Evolutionary conservation across 148 eudicot species (phyloP).

Genomic region (Bassia scoparia): DNA sequence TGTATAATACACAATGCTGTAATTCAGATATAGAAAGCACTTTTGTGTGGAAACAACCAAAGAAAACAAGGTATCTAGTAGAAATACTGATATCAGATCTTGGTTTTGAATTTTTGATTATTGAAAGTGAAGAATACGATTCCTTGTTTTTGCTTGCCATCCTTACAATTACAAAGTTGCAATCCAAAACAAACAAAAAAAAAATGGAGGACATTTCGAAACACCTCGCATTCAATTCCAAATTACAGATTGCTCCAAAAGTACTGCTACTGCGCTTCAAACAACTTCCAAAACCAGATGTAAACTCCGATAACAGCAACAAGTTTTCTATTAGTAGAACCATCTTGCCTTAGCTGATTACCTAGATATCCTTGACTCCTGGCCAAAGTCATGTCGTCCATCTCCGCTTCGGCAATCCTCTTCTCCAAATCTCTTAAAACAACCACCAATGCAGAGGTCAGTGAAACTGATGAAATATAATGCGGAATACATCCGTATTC

Average conservation of each 20-base stretch:
- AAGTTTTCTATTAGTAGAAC: slow-evolving; percentile 48
- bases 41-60: too few relatives aligned
- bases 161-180: not conserved
- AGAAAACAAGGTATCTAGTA: not conserved
- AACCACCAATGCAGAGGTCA: slow-evolving; percentile 14
- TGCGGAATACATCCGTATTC: too few relatives aligned
- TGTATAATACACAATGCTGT: too few relatives aligned
- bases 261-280: slow-evolving; percentile 68
- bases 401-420: slow-evolving; percentile 89
- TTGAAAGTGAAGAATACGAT: not conserved
- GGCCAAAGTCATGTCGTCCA: slow-evolving; percentile 85
- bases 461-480: slow-evolving; percentile 7
- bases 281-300: slow-evolving; percentile 92
- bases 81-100: not conserved
- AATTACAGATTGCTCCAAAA: slow-evolving; percentile 41
- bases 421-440: slow-evolving; percentile 74
- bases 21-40: too few relatives aligned
- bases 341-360: slow-evolving; percentile 47
- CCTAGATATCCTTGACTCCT: slow-evolving; percentile 88
- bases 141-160: slow-evolving; percentile 1
- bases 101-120: not conserved
- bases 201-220: too few relatives aligned
- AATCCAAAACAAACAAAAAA: too few relatives aligned
- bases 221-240: not conserved
- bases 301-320: slow-evolving; percentile 96